These are phyloP conservation scores for Solanum habrochaites DNA, from an alignment of 257 asterid genomes.

Conservation along the genomic window DNA sequence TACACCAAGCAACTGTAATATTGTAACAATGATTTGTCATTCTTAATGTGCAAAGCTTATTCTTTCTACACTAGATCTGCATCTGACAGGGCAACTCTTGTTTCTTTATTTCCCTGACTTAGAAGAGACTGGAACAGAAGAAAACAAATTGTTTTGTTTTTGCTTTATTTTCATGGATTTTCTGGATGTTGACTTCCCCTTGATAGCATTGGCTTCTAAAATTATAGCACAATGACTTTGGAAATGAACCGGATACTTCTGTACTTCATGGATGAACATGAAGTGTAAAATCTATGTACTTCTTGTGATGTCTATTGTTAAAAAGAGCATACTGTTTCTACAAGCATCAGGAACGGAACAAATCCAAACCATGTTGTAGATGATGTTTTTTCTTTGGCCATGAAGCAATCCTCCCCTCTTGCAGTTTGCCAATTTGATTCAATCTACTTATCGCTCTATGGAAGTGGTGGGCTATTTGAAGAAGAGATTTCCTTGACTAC, in stretches of 20 bases:
- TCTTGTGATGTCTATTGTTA: background rate
- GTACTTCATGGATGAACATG: background rate
- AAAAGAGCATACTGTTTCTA: background rate
- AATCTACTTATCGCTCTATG: background rate
- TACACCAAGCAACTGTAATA: background rate
- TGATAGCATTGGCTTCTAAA: background rate
- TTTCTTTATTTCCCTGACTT: background rate
- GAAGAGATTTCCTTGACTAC: background rate
- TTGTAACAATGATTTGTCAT: background rate
- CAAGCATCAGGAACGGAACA: background rate
- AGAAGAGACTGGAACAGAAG: background rate
- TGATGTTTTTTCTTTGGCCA: background rate
- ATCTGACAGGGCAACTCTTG: background rate
- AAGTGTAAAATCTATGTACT: background rate
- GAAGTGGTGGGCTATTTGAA: background rate
- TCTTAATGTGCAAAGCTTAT: background rate
- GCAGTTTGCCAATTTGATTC: background rate
- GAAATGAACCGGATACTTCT: background rate
- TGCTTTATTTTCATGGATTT: background rate
- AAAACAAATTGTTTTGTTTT: background rate
- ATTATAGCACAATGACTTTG: background rate
- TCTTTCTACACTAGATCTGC: background rate
- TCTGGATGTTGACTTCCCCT: background rate
- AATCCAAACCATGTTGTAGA: background rate
- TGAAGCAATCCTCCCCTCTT: background rate